phyloP scores from a whole-genome alignment of 2,329 filamentous ascomycete species.

The Passalora sequoiae region DNA sequence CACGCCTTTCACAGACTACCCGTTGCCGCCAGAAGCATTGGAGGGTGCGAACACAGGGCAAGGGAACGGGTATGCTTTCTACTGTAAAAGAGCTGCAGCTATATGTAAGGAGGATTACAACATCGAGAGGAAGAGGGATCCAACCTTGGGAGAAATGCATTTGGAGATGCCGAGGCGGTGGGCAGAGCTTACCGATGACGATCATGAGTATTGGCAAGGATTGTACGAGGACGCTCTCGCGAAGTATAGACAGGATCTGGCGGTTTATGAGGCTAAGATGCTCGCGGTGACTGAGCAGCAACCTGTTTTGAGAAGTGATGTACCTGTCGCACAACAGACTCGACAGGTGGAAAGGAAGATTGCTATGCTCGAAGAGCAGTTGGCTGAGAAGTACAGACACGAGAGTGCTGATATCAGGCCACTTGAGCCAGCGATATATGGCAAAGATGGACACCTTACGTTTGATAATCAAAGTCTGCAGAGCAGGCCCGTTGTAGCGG shows the following conservation, averaged over 20 bases:
- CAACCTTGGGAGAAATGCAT: conserved; percentile 27
- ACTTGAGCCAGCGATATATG: conserved; percentile 23
- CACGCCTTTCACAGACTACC: conserved; percentile 19
- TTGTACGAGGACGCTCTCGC: conserved; percentile 26
- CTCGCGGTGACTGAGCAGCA: conserved; percentile 25
- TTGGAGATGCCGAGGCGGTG: conserved; percentile 29
- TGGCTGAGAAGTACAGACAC: conserved; percentile 25
- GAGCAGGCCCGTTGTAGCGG: conserved; percentile 24
- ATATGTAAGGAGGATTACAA: conserved; percentile 25
- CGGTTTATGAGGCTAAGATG: conserved; percentile 30
- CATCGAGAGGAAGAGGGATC: conserved; percentile 23
- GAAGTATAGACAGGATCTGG: conserved; percentile 28
- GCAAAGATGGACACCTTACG: conserved; percentile 26
- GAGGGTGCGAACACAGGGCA: conserved; percentile 16
- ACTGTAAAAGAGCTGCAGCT: conserved; percentile 21
- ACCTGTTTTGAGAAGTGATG: conserved; percentile 21
- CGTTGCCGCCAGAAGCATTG: conserved; percentile 21
- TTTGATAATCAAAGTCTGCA: conserved; percentile 21
- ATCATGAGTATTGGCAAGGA: conserved; percentile 27
- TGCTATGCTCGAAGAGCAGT: conserved; percentile 28
- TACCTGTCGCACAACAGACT: conserved; percentile 18
- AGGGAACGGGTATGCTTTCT: conserved; percentile 30
- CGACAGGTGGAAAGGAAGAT: conserved; percentile 27
- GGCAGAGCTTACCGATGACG: conserved; percentile 23
- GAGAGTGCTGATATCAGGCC: conserved; percentile 24